Conservation (phyloP, 805 yeast genomes). For the Jamesozyma rosinii region DNA sequence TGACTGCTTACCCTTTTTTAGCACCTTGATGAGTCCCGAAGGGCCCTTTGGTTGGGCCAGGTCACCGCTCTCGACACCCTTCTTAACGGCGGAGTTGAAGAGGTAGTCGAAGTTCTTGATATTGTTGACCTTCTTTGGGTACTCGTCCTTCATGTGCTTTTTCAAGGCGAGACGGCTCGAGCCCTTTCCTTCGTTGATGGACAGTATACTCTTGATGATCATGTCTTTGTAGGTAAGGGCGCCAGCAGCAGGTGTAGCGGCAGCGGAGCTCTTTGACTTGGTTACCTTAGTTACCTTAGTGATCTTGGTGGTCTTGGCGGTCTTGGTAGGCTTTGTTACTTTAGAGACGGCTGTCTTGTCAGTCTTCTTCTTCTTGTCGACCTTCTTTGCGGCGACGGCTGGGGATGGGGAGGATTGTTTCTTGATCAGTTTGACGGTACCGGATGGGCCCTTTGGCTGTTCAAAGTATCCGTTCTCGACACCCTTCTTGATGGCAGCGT, state of each 20-base stretch:
- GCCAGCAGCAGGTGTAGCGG: conserved; percentile 4
- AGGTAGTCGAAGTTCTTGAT: conserved; percentile 60
- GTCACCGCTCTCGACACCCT: conserved; percentile 71
- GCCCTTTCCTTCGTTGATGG: conserved; percentile 75
- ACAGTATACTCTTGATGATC: conserved; percentile 49
- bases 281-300: conserved; percentile 15
- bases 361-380: conserved; percentile 17
- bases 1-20: conserved; percentile 19
- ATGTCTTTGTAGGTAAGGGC: conserved; percentile 22
- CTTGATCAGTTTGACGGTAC: conserved; percentile 57
- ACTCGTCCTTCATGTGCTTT: conserved; percentile 52
- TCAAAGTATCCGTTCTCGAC: conserved; percentile 64
- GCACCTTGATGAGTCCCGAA: conserved; percentile 25
- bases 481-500: conserved; percentile 70
- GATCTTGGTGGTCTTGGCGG: not conserved
- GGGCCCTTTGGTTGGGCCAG: conserved; percentile 85
- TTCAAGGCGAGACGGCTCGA: conserved; percentile 79
- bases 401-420: conserved; percentile 7
- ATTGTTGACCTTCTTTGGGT: conserved; percentile 43
- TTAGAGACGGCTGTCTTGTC: conserved; percentile 23
- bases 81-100: conserved; percentile 62
- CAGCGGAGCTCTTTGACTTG: conserved; percentile 5
- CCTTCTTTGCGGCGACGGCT: conserved; percentile 21
- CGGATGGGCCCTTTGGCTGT: conserved; percentile 87
- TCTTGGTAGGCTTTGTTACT: conserved; percentile 9